phyloP scores from a whole-genome alignment of 164 flowering plant species.

The Macadamia tetraphylla region DNA sequence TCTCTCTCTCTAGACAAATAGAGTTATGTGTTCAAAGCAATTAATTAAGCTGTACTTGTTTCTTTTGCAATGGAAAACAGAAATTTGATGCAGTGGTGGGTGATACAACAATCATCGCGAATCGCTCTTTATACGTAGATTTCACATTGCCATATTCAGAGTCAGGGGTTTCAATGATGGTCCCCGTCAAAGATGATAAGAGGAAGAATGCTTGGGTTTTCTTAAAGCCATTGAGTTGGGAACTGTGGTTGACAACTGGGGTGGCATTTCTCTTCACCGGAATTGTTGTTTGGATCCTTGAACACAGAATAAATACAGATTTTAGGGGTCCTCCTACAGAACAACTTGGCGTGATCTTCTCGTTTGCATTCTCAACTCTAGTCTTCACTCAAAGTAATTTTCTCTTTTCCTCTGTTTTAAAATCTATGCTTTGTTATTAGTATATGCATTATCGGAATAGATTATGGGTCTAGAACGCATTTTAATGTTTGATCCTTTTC shows the following conservation, averaged over 20 bases:
- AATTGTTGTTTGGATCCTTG: constrained; percentile 5
- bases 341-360: constrained; percentile 11
- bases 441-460: no score
- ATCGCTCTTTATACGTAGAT: constrained; percentile 5
- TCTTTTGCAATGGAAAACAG: neutral
- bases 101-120: constrained; percentile 12
- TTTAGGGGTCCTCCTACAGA: neutral
- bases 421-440: no score
- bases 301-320: neutral
- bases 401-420: no score
- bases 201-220: constrained; percentile 8
- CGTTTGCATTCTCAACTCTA: constrained; percentile 20
- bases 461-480: no score
- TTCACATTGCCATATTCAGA: constrained; percentile 11
- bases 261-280: constrained; percentile 7
- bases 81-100: constrained; percentile 27
- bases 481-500: no score
- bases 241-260: constrained; percentile 13
- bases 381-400: constrained; percentile 16
- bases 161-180: constrained; percentile 4
- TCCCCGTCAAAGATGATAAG: neutral
- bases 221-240: constrained; percentile 12
- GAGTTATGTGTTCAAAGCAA: no score
- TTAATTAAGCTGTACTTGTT: neutral
- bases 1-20: no score